Conservation (phyloP, 2,329 filamentous ascomycete species). For the Stemphylium lycopersici region DNA sequence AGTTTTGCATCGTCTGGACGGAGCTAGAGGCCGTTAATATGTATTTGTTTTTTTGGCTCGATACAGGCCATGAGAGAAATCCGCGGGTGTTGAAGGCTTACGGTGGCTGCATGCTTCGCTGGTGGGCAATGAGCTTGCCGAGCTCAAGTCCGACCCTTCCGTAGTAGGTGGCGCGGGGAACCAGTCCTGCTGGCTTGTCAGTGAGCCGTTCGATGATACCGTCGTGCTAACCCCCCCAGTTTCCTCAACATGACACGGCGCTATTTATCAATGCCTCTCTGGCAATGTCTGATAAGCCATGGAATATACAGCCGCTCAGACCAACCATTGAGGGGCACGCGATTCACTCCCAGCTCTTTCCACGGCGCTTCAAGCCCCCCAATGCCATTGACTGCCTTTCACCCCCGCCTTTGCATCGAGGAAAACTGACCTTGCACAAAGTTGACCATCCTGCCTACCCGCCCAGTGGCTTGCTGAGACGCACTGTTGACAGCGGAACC, state of each 20-base stretch:
- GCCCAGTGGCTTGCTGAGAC: conserved; percentile 60
- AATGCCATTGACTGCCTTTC: conserved; percentile 9
- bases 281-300: conserved; percentile 17
- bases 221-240: background rate
- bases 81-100: conserved; percentile 60
- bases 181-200: conserved; percentile 66
- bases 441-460: conserved; percentile 69
- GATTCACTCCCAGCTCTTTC: background rate
- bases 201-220: background rate
- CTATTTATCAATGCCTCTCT: conserved; percentile 1
- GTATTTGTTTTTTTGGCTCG: no score
- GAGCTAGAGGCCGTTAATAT: conserved; percentile 61
- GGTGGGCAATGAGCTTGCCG: conserved; percentile 82
- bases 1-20: conserved; percentile 80
- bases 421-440: conserved; percentile 81
- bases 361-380: background rate
- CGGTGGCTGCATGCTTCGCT: conserved; percentile 93
- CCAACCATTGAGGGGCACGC: conserved; percentile 24
- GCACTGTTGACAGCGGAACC: conserved; percentile 60
- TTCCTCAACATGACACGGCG: background rate
- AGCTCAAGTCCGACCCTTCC: conserved; percentile 87
- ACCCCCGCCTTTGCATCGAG: conserved; percentile 5
- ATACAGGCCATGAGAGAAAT: background rate
- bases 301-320: conserved; percentile 11
- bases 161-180: conserved; percentile 91